Base-by-base conservation (phyloP, 768 basidiomycete genomes). In the Boletus tomentosulus region DNA sequence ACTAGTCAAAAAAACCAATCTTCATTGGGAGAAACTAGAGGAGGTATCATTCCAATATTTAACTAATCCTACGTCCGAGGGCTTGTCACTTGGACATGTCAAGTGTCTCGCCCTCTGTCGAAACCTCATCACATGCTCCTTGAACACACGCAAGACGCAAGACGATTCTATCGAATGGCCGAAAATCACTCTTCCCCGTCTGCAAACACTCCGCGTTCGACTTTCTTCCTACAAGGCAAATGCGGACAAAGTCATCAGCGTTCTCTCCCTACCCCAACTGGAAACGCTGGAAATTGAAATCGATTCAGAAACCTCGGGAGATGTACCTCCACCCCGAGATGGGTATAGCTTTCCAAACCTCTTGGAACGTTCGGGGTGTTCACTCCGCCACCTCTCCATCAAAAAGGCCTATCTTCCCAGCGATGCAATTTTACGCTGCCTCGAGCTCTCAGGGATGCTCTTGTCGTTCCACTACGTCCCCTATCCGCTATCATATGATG, bases 361-460 rank as follows among this genome's bases (percentile, higher is more conserved):
- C 3, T 15, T 38, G 37, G 1, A 6, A 2, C 7, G 6, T 6
- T 41, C 22, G 9, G 4, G 10, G 3, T 9, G 4, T 22, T 5
- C 22, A 5, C 62, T 66, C 27, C 50, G 35, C 35, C 48, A 28
- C 7, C 56, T 59, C 11, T 56, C 54, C 16, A 61, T 64, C 37
- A 39, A 43, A 25, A 48, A 57, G 6, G 45, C 61, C 11, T 13
- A 54, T 30, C 57, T 65, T 45, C 43, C 61, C 12, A 54, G 56
- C 19, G 46, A 59, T 10, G 61, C 57, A 15, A 27, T 67, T 9
- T 4, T 65, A 30, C 62, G 54, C 4, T 60, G 65, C 39, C 60
- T 66, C 25, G 35, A 44, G 15, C 46, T 43, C 30, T 51, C 63
- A 25, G 52, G 22, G 35, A 25, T 37, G 27, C 58, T 62, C 47